Base-by-base conservation (phyloP, 208 protist species). In the Phytomonas francai region DNA sequence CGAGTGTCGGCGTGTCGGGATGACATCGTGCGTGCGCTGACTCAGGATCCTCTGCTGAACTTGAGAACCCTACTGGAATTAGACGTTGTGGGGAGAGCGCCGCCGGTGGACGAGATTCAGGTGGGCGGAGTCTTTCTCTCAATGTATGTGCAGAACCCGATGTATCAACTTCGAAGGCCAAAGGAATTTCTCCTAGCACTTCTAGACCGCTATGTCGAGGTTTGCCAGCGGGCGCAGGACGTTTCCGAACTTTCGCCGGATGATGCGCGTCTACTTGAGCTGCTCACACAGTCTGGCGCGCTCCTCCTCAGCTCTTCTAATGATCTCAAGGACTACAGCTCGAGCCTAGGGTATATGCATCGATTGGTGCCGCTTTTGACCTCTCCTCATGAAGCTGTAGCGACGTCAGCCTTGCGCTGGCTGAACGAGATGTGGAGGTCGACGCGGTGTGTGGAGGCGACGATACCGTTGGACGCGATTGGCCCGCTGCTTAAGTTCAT, bases 81-180 rank as follows among this genome's bases (percentile, higher is more conserved):
- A 12, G 22, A 33, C 0, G 58, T 32, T 1, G 36, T 9, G 54
- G 7, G 5, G 32, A 19, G 7, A 29, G 12, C 12, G n/a, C 30
- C 12, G n/a, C 30, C 34, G 28, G 25, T 12, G 6, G 70, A 67
- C 49, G 73, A 90, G 22, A 49, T 91, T 16, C 78, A 85, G 60
- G 76, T 97, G 0, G 88, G 85, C 33, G 88, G 88, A 29, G 90
- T 97, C 11, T 97, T 93, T 69, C 79, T 97, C 34, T 54, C 71
- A 22, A 56, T 87, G 4, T 97, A 92, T 65, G 65, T 91, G 31
- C 79, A 87, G 68, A 84, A 92, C 59, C 77, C 89, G 3, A 82
- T 79, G 5, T 97, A 89, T 89, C 76, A 60, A 9, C 86, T 97
- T 61, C 87, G 92, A 12, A 85, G 87, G 54, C 92, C 92, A 7